Evolutionary conservation across 2,329 filamentous ascomycete species (phyloP).

Genomic region (Hypocreales sp.): DNA sequence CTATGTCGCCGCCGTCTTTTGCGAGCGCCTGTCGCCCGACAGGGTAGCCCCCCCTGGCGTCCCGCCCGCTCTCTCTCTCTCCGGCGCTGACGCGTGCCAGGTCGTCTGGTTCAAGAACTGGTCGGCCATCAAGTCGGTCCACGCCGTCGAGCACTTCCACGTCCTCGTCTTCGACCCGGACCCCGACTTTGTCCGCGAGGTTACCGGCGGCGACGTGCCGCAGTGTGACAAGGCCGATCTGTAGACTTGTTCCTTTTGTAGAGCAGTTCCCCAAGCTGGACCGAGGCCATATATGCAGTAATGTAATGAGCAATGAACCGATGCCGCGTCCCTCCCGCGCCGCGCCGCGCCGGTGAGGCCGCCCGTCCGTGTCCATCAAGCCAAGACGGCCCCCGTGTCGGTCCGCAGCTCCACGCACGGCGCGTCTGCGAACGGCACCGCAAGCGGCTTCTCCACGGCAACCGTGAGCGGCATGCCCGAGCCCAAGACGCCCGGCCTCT

Average conservation of each 20-base stretch:
- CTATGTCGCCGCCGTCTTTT: slow-evolving; percentile 56
- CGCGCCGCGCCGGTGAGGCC: no score
- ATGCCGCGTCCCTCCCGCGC: no score
- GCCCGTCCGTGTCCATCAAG: no score
- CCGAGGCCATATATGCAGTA: no score
- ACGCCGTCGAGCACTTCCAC: slow-evolving; percentile 86
- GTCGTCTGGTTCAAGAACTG: slow-evolving; percentile 55
- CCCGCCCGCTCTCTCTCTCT: background rate
- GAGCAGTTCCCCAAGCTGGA: no score
- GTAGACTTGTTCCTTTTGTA: no score
- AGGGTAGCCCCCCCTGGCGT: slow-evolving; percentile 26
- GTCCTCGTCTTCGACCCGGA: slow-evolving; percentile 77
- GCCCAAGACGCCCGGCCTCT: slow-evolving; percentile 9
- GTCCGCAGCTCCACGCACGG: slow-evolving; percentile 43
- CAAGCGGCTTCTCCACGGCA: slow-evolving; percentile 55
- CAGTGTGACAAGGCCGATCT: slow-evolving; percentile 29
- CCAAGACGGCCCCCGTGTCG: slow-evolving; percentile 11
- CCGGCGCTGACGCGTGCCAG: slow-evolving; percentile 6
- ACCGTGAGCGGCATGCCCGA: slow-evolving; percentile 46
- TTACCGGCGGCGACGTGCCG: slow-evolving; percentile 63
- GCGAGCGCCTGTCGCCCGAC: slow-evolving; percentile 30
- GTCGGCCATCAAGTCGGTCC: slow-evolving; percentile 68
- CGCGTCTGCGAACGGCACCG: slow-evolving; percentile 56
- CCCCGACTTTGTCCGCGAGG: slow-evolving; percentile 45
- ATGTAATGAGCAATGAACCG: no score